These are phyloP conservation scores for Bertia moriformis DNA, from an alignment of 2,329 filamentous ascomycete species.

Conservation along the genomic window DNA sequence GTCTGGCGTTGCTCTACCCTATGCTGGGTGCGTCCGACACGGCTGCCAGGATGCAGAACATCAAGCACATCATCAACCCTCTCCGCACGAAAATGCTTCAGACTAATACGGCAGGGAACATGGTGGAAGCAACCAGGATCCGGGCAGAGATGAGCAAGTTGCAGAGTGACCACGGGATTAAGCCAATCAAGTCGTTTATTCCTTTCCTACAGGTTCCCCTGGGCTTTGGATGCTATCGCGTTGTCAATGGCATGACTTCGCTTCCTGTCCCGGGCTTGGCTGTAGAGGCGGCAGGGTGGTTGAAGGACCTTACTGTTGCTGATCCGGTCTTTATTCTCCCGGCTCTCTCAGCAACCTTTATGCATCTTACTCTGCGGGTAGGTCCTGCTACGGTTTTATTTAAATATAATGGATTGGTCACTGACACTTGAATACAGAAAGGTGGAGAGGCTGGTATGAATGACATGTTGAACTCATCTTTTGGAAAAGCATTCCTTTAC, in stretches of 20 bases:
- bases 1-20: not conserved
- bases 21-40: not conserved
- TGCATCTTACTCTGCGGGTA: not conserved
- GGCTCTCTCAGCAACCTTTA: not conserved
- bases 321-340: not conserved
- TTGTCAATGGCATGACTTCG: not conserved
- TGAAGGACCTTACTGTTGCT: not conserved
- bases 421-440: not conserved
- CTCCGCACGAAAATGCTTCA: not conserved
- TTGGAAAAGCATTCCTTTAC: not conserved
- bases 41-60: not conserved
- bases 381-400: not conserved
- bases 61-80: not conserved
- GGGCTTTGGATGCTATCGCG: not conserved
- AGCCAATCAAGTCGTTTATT: not conserved
- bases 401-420: not conserved
- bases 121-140: not conserved
- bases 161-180: not conserved
- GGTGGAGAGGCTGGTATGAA: not conserved
- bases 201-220: not conserved
- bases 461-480: not conserved
- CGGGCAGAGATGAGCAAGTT: not conserved
- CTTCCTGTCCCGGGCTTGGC: not conserved
- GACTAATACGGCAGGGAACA: not conserved
- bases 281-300: not conserved